A percentile compares a stretch with the other conserved stretches of the same genome.
Evolutionary conservation across 108 stramenopile genomes (phyloP).

Genomic region (Aureococcus anophagefferens): DNA sequence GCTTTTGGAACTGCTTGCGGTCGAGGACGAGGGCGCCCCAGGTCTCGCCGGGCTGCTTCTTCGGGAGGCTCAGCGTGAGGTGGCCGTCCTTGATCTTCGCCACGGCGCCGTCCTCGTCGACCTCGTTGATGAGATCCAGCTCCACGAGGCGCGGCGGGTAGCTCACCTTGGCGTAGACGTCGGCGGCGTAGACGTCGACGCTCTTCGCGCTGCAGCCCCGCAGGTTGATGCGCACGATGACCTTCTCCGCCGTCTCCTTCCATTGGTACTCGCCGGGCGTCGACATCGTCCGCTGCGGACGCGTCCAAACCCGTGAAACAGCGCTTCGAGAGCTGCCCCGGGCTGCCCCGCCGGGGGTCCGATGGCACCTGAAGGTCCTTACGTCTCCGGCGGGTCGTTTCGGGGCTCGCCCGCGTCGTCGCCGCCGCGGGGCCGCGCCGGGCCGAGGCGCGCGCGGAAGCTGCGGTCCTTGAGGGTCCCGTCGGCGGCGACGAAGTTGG

Average conservation of each 20-base stretch:
- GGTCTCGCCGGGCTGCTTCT: constrained; percentile 11
- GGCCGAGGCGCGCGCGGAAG: too few species aligned
- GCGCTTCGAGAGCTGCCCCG: too few species aligned
- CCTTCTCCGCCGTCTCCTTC: constrained; percentile 11
- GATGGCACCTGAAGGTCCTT: too few species aligned
- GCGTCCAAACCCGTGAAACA: too few species aligned
- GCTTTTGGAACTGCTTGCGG: constrained; percentile 7
- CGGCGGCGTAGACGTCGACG: constrained; percentile 10
- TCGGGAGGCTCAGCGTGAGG: constrained; percentile 31
- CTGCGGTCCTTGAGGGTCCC: too few species aligned
- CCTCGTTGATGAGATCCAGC: constrained; percentile 6
- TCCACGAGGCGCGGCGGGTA: constrained; percentile 15
- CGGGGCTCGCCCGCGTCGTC: too few species aligned
- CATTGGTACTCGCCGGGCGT: constrained; percentile 18
- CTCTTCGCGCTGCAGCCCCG: constrained; percentile 4
- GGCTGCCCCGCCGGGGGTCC: too few species aligned
- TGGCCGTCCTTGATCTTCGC: constrained; percentile 40
- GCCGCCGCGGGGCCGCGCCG: too few species aligned
- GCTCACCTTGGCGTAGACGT: constrained; percentile 1
- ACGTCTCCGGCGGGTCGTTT: too few species aligned
- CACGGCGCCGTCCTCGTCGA: constrained; percentile 26
- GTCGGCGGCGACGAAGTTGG: too few species aligned
- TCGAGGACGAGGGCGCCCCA: constrained; percentile 37
- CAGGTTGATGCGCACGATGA: constrained; percentile 9
- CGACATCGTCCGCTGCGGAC: constrained; percentile 14